A percentile compares a stretch with the other conserved stretches of the same genome.
Conservation (phyloP, 768 basidiomycete genomes). For the Rhodotorula paludigena region DNA sequence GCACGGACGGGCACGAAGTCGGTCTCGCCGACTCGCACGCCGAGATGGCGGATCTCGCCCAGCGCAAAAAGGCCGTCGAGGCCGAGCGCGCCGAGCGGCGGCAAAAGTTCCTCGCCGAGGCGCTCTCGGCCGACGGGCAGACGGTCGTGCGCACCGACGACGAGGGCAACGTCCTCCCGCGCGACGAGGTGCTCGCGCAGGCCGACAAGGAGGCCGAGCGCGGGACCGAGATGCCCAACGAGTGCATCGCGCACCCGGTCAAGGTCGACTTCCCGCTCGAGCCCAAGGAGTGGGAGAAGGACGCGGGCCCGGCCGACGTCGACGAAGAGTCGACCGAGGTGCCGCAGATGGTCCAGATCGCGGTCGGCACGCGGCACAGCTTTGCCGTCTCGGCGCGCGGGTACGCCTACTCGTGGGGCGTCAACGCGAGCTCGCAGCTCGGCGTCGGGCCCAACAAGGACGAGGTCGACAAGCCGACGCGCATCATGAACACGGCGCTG, state of each 20-base stretch:
- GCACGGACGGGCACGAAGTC: slow-evolving; percentile 75
- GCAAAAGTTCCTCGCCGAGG: slow-evolving; percentile 14
- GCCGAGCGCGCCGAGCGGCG: slow-evolving; percentile 28
- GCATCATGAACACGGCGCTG: slow-evolving; percentile 38
- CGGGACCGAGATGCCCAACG: slow-evolving; percentile 43
- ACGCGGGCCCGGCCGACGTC: slow-evolving; percentile 38
- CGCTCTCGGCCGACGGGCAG: slow-evolving; percentile 21
- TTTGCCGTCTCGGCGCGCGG: slow-evolving; percentile 49
- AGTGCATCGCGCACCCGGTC: slow-evolving; percentile 45
- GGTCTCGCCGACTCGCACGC: slow-evolving; percentile 57
- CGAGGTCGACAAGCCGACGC: slow-evolving; percentile 45
- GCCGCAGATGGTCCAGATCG: slow-evolving; percentile 48
- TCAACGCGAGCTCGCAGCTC: slow-evolving; percentile 48
- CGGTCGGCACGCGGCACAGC: slow-evolving; percentile 49
- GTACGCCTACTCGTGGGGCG: slow-evolving; percentile 51
- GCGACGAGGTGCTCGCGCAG: slow-evolving; percentile 39
- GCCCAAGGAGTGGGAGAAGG: slow-evolving; percentile 41
- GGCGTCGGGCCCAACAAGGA: slow-evolving; percentile 47
- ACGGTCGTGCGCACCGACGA: neutral
- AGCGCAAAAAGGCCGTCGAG: slow-evolving; percentile 43
- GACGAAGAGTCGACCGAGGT: slow-evolving; percentile 36
- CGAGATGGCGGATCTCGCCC: slow-evolving; percentile 39
- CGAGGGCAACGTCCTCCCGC: neutral
- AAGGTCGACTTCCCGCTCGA: slow-evolving; percentile 50
- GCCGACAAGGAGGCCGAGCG: slow-evolving; percentile 42